A percentile compares a stretch with the other conserved stretches of the same genome.
Evolutionary conservation across 2,329 filamentous ascomycete genomes (phyloP).

Genomic region (Ascochyta viciae-villosae): DNA sequence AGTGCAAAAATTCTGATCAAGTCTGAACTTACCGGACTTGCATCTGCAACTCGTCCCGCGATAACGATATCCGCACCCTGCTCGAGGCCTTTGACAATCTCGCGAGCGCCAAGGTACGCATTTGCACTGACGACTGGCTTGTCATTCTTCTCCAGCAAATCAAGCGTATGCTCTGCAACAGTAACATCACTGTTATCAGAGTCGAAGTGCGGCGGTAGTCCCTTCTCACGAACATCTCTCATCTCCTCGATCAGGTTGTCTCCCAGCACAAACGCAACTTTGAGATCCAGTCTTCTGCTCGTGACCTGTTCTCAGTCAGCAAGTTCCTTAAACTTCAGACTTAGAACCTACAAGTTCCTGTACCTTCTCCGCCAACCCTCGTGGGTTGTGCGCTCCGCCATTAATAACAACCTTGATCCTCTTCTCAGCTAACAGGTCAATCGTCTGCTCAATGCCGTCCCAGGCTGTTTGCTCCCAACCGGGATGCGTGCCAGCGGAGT

Average conservation of each 20-base stretch:
- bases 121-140: constrained; percentile 56
- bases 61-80: constrained; percentile 47
- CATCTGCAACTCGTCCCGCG: constrained; percentile 43
- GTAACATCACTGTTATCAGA: constrained; percentile 48
- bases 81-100: constrained; percentile 40
- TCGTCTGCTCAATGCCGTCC: constrained; percentile 56
- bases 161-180: constrained; percentile 47
- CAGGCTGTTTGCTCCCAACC: constrained; percentile 58
- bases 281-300: constrained; percentile 47
- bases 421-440: constrained; percentile 56
- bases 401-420: constrained; percentile 64
- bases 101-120: constrained; percentile 60
- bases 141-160: constrained; percentile 47
- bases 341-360: constrained; percentile 44
- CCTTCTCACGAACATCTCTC: constrained; percentile 40
- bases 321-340: not conserved
- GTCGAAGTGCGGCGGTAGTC: constrained; percentile 53
- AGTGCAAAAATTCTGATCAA: not conserved
- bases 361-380: constrained; percentile 57
- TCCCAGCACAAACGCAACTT: constrained; percentile 55
- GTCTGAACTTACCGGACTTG: constrained; percentile 35
- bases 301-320: constrained; percentile 34
- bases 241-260: constrained; percentile 53
- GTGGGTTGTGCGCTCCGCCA: constrained; percentile 63
- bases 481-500: constrained; percentile 50